Conservation (phyloP, 2,329 filamentous ascomycete genomes). For the Stachybotrys chartarum region DNA sequence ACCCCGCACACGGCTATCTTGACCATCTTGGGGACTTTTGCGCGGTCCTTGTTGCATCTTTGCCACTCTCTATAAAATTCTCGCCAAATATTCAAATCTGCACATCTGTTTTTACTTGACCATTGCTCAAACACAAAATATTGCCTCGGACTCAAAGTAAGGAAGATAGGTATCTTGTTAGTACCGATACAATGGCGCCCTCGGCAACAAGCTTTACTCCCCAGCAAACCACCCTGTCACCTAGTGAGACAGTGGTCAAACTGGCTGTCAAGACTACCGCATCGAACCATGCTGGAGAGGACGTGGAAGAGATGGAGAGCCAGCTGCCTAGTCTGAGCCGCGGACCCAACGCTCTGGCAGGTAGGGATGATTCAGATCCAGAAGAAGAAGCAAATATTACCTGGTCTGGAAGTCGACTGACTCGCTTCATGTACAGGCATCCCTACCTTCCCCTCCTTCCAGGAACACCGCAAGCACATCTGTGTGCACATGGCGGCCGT, state of each 20-base stretch:
- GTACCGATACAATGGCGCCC: neutral
- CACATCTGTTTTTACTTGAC: no score
- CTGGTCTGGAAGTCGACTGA: no score
- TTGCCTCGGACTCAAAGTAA: no score
- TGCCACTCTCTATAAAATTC: no score
- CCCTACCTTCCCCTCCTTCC: slow-evolving; percentile 31
- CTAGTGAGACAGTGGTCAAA: neutral
- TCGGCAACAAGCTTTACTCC: neutral
- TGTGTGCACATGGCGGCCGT: slow-evolving; percentile 58
- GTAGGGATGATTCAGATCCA: slow-evolving; percentile 1
- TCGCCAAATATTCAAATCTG: no score
- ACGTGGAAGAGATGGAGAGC: slow-evolving; percentile 7
- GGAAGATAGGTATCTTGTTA: no score
- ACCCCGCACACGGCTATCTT: no score
- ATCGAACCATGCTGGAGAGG: neutral
- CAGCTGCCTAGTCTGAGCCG: slow-evolving; percentile 12
- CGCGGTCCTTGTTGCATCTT: no score
- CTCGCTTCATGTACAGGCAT: slow-evolving; percentile 22
- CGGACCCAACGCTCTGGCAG: slow-evolving; percentile 13
- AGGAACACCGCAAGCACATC: slow-evolving; percentile 52
- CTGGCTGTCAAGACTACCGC: neutral
- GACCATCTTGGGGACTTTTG: no score
- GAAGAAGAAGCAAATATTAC: no score
- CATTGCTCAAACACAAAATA: no score
- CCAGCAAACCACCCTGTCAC: neutral